phyloP scores from a whole-genome alignment of 352 stramenopile genomes.

The Pythium brachiatum region DNA sequence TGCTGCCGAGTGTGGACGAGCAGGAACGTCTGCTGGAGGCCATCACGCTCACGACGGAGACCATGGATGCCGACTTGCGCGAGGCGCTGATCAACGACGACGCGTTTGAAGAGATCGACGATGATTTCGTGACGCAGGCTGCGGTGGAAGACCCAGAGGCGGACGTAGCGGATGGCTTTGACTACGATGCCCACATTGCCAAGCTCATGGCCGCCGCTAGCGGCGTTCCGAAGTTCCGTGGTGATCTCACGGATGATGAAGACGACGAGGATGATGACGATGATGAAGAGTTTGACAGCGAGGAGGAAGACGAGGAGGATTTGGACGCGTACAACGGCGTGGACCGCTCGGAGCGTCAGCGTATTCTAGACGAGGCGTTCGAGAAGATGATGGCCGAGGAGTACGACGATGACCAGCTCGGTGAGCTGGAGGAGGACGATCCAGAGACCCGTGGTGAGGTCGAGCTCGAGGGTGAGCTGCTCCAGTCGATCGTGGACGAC shows the following conservation, averaged over 20 bases:
- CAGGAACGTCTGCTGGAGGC: constrained; percentile 78
- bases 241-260: constrained; percentile 68
- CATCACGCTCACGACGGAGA: constrained; percentile 80
- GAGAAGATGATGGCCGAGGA: constrained; percentile 82
- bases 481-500: constrained; percentile 74
- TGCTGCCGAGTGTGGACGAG: constrained; percentile 64
- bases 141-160: constrained; percentile 44
- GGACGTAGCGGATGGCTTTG: constrained; percentile 61
- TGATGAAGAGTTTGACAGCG: constrained; percentile 57
- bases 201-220: constrained; percentile 89
- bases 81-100: constrained; percentile 82
- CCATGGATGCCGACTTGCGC: constrained; percentile 85
- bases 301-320: constrained; percentile 75
- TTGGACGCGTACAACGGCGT: constrained; percentile 38
- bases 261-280: constrained; percentile 45
- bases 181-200: constrained; percentile 93
- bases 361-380: constrained; percentile 87
- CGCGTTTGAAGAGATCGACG: constrained; percentile 87
- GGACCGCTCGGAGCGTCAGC: constrained; percentile 70
- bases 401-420: constrained; percentile 77
- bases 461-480: constrained; percentile 61
- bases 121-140: constrained; percentile 90
- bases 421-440: constrained; percentile 76
- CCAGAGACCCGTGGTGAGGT: constrained; percentile 69
- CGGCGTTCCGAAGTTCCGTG: constrained; percentile 63